Percentiles rank a stretch among this genome's conserved stretches.
phyloP scores from a whole-genome alignment of 768 basidiomycete species.

The Hemileccinum impolitum region DNA sequence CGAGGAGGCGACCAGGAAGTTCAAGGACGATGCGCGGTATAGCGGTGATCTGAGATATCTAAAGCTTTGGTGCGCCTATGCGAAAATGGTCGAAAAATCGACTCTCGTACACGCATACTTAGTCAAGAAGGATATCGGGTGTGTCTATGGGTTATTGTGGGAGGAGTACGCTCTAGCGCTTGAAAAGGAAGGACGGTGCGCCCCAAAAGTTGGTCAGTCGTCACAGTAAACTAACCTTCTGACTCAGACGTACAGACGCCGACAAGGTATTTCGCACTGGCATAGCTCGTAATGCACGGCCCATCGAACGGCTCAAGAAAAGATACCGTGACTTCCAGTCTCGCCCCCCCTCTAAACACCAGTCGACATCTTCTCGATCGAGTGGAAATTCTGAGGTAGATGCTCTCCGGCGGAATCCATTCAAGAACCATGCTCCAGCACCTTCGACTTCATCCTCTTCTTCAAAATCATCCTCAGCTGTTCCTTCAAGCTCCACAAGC shows the following conservation, averaged over 20 bases:
- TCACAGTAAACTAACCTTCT: slow-evolving; percentile 4
- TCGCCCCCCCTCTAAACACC: slow-evolving; percentile 37
- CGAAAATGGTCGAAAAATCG: slow-evolving; percentile 71
- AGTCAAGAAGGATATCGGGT: slow-evolving; percentile 71
- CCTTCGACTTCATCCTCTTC: slow-evolving; percentile 33
- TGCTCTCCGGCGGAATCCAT: slow-evolving; percentile 33
- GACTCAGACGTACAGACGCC: slow-evolving; percentile 65
- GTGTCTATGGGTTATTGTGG: slow-evolving; percentile 74
- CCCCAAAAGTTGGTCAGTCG: slow-evolving; percentile 1
- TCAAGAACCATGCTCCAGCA: slow-evolving; percentile 34
- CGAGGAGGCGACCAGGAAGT: slow-evolving; percentile 78
- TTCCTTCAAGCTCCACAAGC: slow-evolving; percentile 37
- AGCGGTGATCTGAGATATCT: slow-evolving; percentile 87
- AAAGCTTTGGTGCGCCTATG: slow-evolving; percentile 88
- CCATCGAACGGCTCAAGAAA: slow-evolving; percentile 79
- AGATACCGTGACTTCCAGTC: slow-evolving; percentile 77
- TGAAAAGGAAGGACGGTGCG: slow-evolving; percentile 76
- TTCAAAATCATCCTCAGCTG: slow-evolving; percentile 14
- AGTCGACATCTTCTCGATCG: slow-evolving; percentile 21
- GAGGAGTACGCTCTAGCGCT: slow-evolving; percentile 86
- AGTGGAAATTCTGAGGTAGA: slow-evolving; percentile 26
- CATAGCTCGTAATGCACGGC: slow-evolving; percentile 76
- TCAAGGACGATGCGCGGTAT: slow-evolving; percentile 81
- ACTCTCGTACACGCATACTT: slow-evolving; percentile 70
- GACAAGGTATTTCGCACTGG: slow-evolving; percentile 80